Evolutionary conservation across 129 eudicot genomes (phyloP).

Genomic region (Scalesia atractyloides): DNA sequence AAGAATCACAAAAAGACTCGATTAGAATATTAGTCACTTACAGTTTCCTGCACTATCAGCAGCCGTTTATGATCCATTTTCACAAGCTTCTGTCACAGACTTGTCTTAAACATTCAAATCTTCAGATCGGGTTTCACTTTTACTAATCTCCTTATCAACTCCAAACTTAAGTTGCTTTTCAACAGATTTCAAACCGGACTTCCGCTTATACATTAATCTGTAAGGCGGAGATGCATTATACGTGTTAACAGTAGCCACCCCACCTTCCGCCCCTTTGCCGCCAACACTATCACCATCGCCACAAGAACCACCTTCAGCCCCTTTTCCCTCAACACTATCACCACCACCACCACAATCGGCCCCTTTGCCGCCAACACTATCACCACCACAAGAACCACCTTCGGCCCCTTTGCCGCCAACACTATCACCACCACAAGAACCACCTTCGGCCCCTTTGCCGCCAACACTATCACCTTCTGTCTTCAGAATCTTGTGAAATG

Average conservation of each 20-base stretch:
- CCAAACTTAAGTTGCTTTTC: slow-evolving; percentile 90
- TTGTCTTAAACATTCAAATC: slow-evolving; percentile 39
- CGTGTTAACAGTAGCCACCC: slow-evolving; percentile 33
- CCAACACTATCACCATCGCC: slow-evolving; percentile 31
- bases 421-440: slow-evolving; percentile 1
- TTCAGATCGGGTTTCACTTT: slow-evolving; percentile 33
- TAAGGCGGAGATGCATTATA: slow-evolving; percentile 86
- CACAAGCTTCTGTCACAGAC: slow-evolving; percentile 42
- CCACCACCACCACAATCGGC: neutral
- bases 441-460: no score
- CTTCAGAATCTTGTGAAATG: slow-evolving; percentile 40
- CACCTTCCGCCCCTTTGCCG: slow-evolving; percentile 16
- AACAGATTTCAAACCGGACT: slow-evolving; percentile 55
- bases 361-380: no score
- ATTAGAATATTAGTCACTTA: slow-evolving; percentile 26
- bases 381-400: slow-evolving; percentile 3
- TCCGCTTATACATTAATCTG: slow-evolving; percentile 66
- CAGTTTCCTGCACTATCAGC: slow-evolving; percentile 37
- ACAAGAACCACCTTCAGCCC: slow-evolving; percentile 13
- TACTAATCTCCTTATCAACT: slow-evolving; percentile 40
- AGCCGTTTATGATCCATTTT: slow-evolving; percentile 47
- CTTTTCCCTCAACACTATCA: no score
- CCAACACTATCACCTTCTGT: slow-evolving; percentile 18
- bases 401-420: no score
- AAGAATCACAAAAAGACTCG: neutral